Evolutionary conservation across 257 asterid genomes (phyloP), one percentile per base, ranked within the genome.

Genomic region (Haberlea rhodopensis): DNA sequence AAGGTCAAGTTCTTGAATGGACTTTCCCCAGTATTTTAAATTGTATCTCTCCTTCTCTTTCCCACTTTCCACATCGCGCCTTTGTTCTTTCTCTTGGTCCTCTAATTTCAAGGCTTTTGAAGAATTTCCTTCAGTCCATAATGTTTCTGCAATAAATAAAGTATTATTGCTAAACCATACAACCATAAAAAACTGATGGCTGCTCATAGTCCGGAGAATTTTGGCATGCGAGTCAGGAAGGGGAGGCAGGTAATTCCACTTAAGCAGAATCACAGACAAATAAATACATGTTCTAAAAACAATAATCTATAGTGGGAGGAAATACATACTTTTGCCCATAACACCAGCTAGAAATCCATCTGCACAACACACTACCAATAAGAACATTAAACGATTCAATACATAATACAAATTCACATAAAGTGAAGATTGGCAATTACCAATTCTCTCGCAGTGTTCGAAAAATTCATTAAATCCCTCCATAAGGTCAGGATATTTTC

Each of bases 1-100:
- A 61, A 94, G 96, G 73, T 94, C 99, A 59, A 94, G 95, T 79
- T 94, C 99, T 68, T 94, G 96, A 72, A 94, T 87, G 73, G 99
- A 90, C 77, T 94, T 94, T 73, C 92, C 97, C 87, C 86, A 88
- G 75, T 90, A 94, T 71, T 94, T 94, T 67, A 72, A 82, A 78
- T 83, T 88, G 82, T 66, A 78, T 63, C 87, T 77, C 53, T 94
- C 97, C 73, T 84, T 90, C 69, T 88, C 96, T 80, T 94, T 90
- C 70, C 83, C 89, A 58, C 79, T 84, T 73, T 90, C 99, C 22
- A 69, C 62, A 29, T 88, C 99, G 64, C 89, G 95, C 76, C 85
- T 90, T 15, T 25, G 85, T 67, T 85, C 99, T 73, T 72, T 92
- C 29, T 87, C 97, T 77, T 88, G 90, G 24, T 88, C 99, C 60